phyloP scores from a whole-genome alignment of 805 yeast species.

The Clavispora carvajalis region DNA sequence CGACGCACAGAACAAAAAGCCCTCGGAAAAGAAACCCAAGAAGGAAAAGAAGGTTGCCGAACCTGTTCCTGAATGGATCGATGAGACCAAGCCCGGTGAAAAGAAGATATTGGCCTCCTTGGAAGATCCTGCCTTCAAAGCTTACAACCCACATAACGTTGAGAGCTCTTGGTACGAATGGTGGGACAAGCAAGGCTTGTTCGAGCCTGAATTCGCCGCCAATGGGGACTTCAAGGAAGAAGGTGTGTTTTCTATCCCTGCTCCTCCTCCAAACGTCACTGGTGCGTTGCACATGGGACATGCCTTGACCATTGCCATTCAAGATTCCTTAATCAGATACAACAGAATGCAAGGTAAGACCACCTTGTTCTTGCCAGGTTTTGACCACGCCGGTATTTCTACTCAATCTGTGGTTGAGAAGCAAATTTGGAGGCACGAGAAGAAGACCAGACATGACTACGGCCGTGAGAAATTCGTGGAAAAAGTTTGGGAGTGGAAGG shows the following conservation, averaged over 20 bases:
- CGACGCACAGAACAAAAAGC: constrained; percentile 38
- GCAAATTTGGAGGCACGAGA: constrained; percentile 82
- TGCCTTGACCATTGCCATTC: constrained; percentile 91
- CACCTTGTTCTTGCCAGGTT: constrained; percentile 88
- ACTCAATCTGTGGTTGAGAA: constrained; percentile 98
- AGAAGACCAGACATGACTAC: constrained; percentile 88
- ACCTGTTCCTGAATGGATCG: constrained; percentile 80
- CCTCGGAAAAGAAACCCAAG: constrained; percentile 56
- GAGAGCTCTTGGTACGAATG: constrained; percentile 97
- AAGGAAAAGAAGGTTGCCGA: constrained; percentile 64
- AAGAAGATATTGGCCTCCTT: constrained; percentile 83
- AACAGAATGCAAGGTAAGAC: constrained; percentile 97
- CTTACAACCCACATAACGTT: constrained; percentile 87
- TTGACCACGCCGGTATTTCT: constrained; percentile 98
- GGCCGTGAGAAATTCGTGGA: constrained; percentile 88
- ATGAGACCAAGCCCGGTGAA: constrained; percentile 80
- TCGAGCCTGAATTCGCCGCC: constrained; percentile 73
- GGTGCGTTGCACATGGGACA: constrained; percentile 99
- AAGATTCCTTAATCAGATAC: constrained; percentile 88
- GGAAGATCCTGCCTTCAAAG: constrained; percentile 90
- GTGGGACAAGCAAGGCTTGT: constrained; percentile 89
- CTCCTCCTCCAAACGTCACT: constrained; percentile 99
- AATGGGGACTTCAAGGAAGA: constrained; percentile 75
- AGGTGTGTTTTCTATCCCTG: constrained; percentile 86
- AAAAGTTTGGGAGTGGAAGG: constrained; percentile 98